Evolutionary conservation across 1,139 yeast species (phyloP), one percentile per base, ranked within the genome.

Genomic region (Magnusiomyces starmeri): DNA sequence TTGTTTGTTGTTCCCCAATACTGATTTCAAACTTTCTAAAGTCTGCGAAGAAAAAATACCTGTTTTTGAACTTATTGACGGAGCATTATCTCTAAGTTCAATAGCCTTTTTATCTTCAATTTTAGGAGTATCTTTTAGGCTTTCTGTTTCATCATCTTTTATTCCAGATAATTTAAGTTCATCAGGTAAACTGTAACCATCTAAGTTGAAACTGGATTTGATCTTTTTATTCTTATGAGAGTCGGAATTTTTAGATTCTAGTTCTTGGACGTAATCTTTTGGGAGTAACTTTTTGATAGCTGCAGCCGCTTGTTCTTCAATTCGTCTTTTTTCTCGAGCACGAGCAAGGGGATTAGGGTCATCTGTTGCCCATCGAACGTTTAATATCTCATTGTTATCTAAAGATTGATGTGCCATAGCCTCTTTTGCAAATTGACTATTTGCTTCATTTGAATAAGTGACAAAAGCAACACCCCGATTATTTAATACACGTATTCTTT

Each of bases 361-460:
- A 52, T 84, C 92, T 54, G 79, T 82, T 0, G 97, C 96, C 97
- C 97, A 92, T 56, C 89, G 76, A 1, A 90, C 79, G 57, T 75
- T 77, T 50, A 90, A 65, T 0, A 85, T 75, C 56, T 86, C 95
- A 2, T 75, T 78, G 48, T 79, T 75, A 9, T 76, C 81, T 27
- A 90, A 67, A 4, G 86, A 76, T 64, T 92, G 97, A 52, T 82
- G 81, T 44, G 83, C 79, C 95, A 89, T 85, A 2, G 95, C 95
- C 65, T 89, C 97, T 62, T 87, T 86, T 1, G 96, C 96, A 73
- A 90, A 90, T 66, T 90, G 97, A 0, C 97, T 97, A 62, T 78
- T 82, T 29, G 75, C 66, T 61, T 87, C 96, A 43, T 75, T 67
- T 52, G 74, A 74, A 65, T 73, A 92, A 1, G 87, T 83, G 8